Percentiles rank a stretch among this genome's conserved stretches.
These are phyloP conservation scores for Suhomyces sp. DNA, from an alignment of 805 yeast species.

Conservation along the genomic window DNA sequence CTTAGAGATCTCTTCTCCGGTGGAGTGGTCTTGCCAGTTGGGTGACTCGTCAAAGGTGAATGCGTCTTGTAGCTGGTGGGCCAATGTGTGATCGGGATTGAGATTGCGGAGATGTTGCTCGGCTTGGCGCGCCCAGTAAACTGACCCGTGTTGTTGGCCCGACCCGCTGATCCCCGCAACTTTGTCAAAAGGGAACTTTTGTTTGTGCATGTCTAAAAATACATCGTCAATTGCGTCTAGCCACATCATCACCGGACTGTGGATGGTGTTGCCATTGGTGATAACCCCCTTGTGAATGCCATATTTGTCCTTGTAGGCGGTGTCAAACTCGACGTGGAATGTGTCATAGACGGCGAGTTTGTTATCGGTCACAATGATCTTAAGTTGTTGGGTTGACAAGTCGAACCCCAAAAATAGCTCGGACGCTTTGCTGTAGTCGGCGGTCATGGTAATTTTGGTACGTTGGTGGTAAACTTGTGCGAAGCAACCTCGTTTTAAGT, in stretches of 20 bases:
- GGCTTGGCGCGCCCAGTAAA: slow-evolving; percentile 65
- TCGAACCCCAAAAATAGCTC: slow-evolving; percentile 64
- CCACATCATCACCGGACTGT: slow-evolving; percentile 89
- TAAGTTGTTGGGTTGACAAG: slow-evolving; percentile 85
- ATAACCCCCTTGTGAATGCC: slow-evolving; percentile 73
- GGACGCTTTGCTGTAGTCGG: not conserved
- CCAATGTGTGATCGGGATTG: slow-evolving; percentile 13
- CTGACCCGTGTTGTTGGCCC: slow-evolving; percentile 91
- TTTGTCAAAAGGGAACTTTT: slow-evolving; percentile 52
- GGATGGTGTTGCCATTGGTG: slow-evolving; percentile 52
- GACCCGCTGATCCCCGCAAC: slow-evolving; percentile 78
- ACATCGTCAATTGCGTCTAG: slow-evolving; percentile 73
- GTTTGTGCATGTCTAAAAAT: slow-evolving; percentile 48
- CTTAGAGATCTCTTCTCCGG: slow-evolving; percentile 60
- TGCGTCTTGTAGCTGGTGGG: slow-evolving; percentile 47
- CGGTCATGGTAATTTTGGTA: not conserved
- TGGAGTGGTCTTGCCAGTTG: slow-evolving; percentile 94
- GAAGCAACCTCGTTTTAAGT: not conserved
- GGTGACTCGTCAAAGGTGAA: slow-evolving; percentile 70
- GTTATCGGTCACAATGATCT: slow-evolving; percentile 62
- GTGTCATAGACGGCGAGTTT: slow-evolving; percentile 52
- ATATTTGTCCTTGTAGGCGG: slow-evolving; percentile 54
- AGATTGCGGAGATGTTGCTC: slow-evolving; percentile 38
- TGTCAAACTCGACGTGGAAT: slow-evolving; percentile 70
- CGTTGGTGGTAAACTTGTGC: not conserved